Evolutionary conservation across 169 alveolate genomes (phyloP).

Genomic region (Condylostoma magnum): DNA sequence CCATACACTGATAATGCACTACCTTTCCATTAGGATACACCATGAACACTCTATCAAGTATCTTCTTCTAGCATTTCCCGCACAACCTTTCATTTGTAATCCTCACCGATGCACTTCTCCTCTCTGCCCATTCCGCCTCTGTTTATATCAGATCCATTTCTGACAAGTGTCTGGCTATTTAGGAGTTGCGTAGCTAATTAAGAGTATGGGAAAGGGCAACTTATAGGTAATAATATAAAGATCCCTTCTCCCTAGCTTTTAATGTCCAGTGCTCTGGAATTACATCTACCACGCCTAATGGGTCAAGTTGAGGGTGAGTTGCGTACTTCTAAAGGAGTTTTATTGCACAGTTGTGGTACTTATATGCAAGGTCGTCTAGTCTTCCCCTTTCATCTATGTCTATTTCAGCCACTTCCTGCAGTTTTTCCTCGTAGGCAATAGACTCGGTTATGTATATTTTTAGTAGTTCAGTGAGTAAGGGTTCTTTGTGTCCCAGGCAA

Average conservation of each 20-base stretch:
- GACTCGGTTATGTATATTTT: conserved; percentile 16
- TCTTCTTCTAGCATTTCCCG: conserved; percentile 19
- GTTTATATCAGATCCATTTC: conserved; percentile 30
- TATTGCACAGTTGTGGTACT: conserved; percentile 17
- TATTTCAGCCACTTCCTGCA: conserved; percentile 8
- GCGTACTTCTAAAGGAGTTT: conserved; percentile 24
- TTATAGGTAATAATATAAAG: conserved; percentile 12
- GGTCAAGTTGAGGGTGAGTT: conserved; percentile 27
- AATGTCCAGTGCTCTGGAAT: conserved; percentile 31
- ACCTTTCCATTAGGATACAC: conserved; percentile 33
- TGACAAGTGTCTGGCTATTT: not conserved
- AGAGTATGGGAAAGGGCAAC: conserved; percentile 31
- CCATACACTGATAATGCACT: conserved; percentile 23
- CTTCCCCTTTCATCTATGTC: no score
- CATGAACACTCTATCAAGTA: conserved; percentile 14
- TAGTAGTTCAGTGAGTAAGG: conserved; percentile 9
- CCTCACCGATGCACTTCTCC: conserved; percentile 10
- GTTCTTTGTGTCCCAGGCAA: not conserved
- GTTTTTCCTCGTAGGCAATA: not conserved
- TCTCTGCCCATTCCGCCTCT: conserved; percentile 23
- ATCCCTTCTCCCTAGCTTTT: not conserved
- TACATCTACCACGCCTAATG: conserved; percentile 11
- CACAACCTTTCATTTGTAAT: conserved; percentile 23
- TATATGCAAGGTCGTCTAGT: no score
- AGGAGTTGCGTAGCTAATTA: not conserved